Conservation (phyloP, 1,139 yeast genomes). For the Pneumocystis wakefieldiae region DNA sequence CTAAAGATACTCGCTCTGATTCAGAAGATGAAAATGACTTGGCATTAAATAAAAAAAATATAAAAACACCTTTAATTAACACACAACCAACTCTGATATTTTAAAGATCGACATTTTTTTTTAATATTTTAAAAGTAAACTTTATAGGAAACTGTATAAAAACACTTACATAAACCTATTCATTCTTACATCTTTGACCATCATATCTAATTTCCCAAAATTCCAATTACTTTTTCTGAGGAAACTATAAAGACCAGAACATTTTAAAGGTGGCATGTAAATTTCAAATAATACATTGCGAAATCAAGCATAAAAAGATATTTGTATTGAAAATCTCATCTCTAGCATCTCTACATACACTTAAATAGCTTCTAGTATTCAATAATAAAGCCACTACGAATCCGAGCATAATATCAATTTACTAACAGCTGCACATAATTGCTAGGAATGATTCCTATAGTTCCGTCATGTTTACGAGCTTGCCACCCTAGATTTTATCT, state of each 20-base stretch:
- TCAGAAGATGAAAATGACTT: conserved; percentile 30
- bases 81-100: not conserved
- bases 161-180: not conserved
- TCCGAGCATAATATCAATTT: not conserved
- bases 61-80: not conserved
- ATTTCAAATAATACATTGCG: not conserved
- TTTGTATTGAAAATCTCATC: not conserved
- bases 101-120: not conserved
- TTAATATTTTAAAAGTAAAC: not conserved
- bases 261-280: not conserved
- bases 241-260: not conserved
- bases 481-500: conserved; percentile 58
- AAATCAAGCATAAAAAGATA: not conserved
- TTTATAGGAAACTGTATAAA: not conserved
- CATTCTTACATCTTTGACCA: not conserved
- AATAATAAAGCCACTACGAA: not conserved
- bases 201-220: not conserved
- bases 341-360: not conserved
- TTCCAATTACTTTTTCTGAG: not conserved
- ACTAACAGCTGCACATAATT: conserved; percentile 34
- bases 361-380: not conserved
- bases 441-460: conserved; percentile 92
- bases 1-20: conserved; percentile 76
- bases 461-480: conserved; percentile 77
- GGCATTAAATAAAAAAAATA: not conserved